These are phyloP conservation scores for Petunia hybrid DNA, from an alignment of 305 asterid species.

Conservation along the genomic window DNA sequence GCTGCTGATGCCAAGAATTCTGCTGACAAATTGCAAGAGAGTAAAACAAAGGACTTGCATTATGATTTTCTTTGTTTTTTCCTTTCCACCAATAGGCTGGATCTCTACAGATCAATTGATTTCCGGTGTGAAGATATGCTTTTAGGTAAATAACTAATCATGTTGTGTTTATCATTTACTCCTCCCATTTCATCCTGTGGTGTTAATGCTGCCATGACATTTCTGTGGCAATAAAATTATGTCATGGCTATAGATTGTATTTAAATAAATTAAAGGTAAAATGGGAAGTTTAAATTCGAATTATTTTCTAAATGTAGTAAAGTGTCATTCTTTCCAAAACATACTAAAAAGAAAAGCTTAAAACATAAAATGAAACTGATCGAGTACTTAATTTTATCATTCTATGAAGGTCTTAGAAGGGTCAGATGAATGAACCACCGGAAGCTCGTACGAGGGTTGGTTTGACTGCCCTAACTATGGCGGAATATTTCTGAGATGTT, in stretches of 20 bases:
- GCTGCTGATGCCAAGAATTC: slow-evolving; percentile 45
- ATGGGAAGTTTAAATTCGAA: too few relatives aligned
- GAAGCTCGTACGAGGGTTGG: slow-evolving; percentile 15
- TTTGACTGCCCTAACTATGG: slow-evolving; percentile 21
- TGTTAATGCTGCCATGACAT: background rate
- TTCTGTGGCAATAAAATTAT: too few relatives aligned
- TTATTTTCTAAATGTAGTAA: too few relatives aligned
- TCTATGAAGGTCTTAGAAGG: background rate
- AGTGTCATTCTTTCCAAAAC: too few relatives aligned
- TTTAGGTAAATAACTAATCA: slow-evolving; percentile 57
- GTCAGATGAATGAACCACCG: background rate
- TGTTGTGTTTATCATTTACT: slow-evolving; percentile 23
- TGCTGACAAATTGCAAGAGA: slow-evolving; percentile 48
- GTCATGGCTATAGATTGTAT: too few relatives aligned
- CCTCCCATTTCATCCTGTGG: background rate
- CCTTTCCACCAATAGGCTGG: slow-evolving; percentile 81
- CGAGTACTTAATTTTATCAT: background rate
- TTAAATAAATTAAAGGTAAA: too few relatives aligned
- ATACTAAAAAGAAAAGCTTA: too few relatives aligned
- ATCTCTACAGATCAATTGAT: slow-evolving; percentile 90
- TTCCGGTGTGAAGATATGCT: slow-evolving; percentile 96
- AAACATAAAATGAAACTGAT: too few relatives aligned
- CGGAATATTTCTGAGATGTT: background rate
- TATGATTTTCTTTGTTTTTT: slow-evolving; percentile 89
- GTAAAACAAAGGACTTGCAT: slow-evolving; percentile 63